Evolutionary conservation across 2,329 filamentous ascomycete genomes (phyloP), one percentile per base, ranked within the genome.

Genomic region (Botryosphaeria agaves): DNA sequence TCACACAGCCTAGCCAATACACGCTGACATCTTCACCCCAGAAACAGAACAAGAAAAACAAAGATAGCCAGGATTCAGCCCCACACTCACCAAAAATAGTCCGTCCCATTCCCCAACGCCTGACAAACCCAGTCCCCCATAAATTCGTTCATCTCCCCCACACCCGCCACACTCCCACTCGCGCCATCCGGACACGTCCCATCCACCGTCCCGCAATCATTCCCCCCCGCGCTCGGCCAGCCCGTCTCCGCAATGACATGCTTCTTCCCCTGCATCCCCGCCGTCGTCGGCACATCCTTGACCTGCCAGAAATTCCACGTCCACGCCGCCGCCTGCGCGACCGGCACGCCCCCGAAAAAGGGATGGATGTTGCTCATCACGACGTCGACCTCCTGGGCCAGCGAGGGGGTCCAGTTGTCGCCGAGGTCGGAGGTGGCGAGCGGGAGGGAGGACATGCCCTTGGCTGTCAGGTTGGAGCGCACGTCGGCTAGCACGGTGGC

Each of bases 301-400:
- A 53, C 59, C 26, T 76, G 56, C 78, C 84, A 95, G 56, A 94
- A 95, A 11, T 54, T 55, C 56, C 64, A 81, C 0, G 87, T 92
- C 87, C 87, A 95, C 5, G 49, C 56, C 0, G 84, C 76, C 0
- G 83, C 82, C 1, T 66, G 50, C 2, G 69, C 59, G 2, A 73
- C 76, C 1, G 66, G 59, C 8, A 82, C 72, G 28, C 87, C 87
- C 0, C 76, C 79, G 48, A 95, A 95, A 64, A 95, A 94, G 0
- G 89, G 87, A 49, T 95, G 89, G 32, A 95, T 81, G 48, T 95
- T 95, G 41, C 82, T 78, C 85, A 95, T 94, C 53, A 95, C 74
- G 44, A 81, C 75, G 52, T 95, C 85, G 25, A 82, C 79, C 30
- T 72, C 64, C 3, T 56, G 42, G 0, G 78, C 79, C 12, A 95